A percentile compares a stretch with the other conserved stretches of the same genome.
These are phyloP conservation scores for Margaritispora aquatica DNA, from an alignment of 495 filamentous ascomycete species.

Conservation along the genomic window DNA sequence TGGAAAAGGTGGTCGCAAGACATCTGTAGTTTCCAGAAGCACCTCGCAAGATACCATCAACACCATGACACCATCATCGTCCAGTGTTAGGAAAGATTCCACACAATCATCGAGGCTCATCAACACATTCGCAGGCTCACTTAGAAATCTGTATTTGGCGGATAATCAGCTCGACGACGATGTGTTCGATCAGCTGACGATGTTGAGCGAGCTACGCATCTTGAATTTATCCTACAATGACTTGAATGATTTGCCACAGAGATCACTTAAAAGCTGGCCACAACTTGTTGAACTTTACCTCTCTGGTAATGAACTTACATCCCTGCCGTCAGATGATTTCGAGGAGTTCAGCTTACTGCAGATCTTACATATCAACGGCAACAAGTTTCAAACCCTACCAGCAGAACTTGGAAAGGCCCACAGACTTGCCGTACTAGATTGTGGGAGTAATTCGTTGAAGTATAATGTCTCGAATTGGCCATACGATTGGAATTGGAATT, in stretches of 20 bases:
- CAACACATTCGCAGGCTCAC: slow-evolving; percentile 78
- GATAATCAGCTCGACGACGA: slow-evolving; percentile 94
- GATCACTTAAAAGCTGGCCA: slow-evolving; percentile 81
- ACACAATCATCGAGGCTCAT: slow-evolving; percentile 65
- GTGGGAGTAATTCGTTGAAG: slow-evolving; percentile 92
- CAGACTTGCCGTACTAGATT: slow-evolving; percentile 85
- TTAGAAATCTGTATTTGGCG: slow-evolving; percentile 79
- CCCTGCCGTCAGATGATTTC: slow-evolving; percentile 87
- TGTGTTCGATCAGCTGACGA: slow-evolving; percentile 80
- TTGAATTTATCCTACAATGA: slow-evolving; percentile 95
- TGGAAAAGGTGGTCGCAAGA: slow-evolving; percentile 70
- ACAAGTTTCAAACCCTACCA: slow-evolving; percentile 94
- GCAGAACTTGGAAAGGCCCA: slow-evolving; percentile 92
- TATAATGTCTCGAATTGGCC: slow-evolving; percentile 99
- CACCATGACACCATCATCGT: slow-evolving; percentile 46
- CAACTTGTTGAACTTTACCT: slow-evolving; percentile 87
- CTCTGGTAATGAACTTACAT: slow-evolving; percentile 90
- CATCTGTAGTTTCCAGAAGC: slow-evolving; percentile 68
- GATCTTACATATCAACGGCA: slow-evolving; percentile 89
- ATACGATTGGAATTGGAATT: slow-evolving; percentile 99
- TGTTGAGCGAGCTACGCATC: slow-evolving; percentile 77
- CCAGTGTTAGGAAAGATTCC: slow-evolving; percentile 71
- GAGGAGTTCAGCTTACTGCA: slow-evolving; percentile 82
- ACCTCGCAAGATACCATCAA: slow-evolving; percentile 35
- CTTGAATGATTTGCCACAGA: slow-evolving; percentile 82